Percentiles rank a stretch among this genome's conserved stretches.
phyloP scores from a whole-genome alignment of 225 moss, liverwort and hornwort species.

The Ulota crispa region DNA sequence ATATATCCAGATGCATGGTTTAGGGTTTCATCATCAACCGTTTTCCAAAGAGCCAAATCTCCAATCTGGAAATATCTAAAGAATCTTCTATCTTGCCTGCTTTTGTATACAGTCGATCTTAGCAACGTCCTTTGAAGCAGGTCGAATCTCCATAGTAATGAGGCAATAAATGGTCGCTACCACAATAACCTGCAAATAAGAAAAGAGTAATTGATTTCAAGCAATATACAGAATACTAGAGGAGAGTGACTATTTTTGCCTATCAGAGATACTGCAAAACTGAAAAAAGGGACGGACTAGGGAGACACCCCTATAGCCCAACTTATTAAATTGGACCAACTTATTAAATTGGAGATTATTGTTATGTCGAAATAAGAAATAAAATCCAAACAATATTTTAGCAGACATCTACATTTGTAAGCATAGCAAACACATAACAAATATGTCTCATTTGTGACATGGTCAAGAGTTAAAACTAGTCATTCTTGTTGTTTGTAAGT shows the following conservation, averaged over 20 bases:
- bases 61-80: conserved; percentile 22
- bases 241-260: not conserved
- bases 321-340: no score
- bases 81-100: conserved; percentile 41
- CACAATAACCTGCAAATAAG: conserved; percentile 43
- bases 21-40: conserved; percentile 9
- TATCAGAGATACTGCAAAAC: not conserved
- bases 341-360: no score
- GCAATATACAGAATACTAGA: not conserved
- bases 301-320: no score
- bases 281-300: no score
- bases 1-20: conserved; percentile 12
- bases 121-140: conserved; percentile 32
- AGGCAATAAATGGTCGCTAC: conserved; percentile 50
- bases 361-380: no score
- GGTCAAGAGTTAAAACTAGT: no score
- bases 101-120: conserved; percentile 45
- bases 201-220: not conserved
- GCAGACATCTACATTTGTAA: no score
- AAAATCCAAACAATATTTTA: no score
- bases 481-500: no score
- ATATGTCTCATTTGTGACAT: no score
- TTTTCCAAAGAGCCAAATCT: conserved; percentile 7
- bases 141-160: conserved; percentile 47
- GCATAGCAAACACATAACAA: no score